Percentiles rank a stretch among this genome's conserved stretches.
Conservation (phyloP, 1,139 yeast genomes). For the Diutina catenulata region DNA sequence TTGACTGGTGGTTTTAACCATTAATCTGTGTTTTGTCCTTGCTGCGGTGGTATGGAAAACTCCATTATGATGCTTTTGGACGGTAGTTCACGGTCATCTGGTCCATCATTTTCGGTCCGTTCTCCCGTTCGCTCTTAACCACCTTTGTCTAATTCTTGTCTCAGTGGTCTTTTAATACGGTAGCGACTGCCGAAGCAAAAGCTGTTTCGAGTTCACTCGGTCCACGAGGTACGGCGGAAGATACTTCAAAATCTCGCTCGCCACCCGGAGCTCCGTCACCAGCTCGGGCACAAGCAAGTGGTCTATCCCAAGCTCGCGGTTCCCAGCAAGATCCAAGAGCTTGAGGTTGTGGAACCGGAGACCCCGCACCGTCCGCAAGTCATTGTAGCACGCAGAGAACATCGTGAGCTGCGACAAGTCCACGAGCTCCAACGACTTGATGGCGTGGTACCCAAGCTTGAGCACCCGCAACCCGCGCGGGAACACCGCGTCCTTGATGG, state of each 20-base stretch:
- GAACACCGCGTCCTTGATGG: conserved; percentile 30
- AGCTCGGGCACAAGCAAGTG: conserved; percentile 28
- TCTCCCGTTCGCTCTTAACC: too few species aligned
- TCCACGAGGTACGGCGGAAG: conserved; percentile 30
- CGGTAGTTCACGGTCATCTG: too few species aligned
- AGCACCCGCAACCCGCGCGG: conserved; percentile 26
- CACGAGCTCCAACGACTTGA: conserved; percentile 25
- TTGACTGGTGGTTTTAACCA: too few species aligned
- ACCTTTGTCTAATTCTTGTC: too few species aligned
- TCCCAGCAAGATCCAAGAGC: conserved; percentile 31
- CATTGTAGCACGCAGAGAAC: conserved; percentile 29
- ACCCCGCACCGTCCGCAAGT: conserved; percentile 25
- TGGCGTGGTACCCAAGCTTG: conserved; percentile 30
- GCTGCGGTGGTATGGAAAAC: too few species aligned
- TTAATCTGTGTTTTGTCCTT: too few species aligned
- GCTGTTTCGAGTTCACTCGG: conserved; percentile 26
- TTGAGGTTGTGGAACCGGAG: conserved; percentile 23
- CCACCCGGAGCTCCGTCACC: conserved; percentile 23
- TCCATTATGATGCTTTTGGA: too few species aligned
- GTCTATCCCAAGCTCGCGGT: conserved; percentile 30
- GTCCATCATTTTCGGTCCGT: too few species aligned
- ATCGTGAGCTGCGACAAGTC: conserved; percentile 28
- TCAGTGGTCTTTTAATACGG: too few species aligned
- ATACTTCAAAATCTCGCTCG: conserved; percentile 24
- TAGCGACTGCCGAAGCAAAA: conserved; percentile 16